Evolutionary conservation across 345 rosid species (phyloP), one percentile per base, ranked within the genome.

Genomic region (Sisymbrium altissimum): DNA sequence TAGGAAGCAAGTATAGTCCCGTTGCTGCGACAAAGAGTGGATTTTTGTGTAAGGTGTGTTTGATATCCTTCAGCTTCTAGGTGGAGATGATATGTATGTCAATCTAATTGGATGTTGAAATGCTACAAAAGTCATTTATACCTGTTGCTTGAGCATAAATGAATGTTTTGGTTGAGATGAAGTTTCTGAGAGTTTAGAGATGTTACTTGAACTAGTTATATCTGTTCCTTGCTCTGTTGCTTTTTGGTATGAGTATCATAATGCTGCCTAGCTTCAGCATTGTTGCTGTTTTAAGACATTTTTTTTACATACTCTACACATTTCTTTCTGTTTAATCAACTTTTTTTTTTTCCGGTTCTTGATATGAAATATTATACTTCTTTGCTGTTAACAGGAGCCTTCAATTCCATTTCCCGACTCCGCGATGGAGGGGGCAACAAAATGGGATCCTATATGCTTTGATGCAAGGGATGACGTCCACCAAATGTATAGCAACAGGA

Each of bases 391-490:
- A 95, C 74, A 80, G 7, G 87, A 82, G 66, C 86, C 91, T 57
- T 81, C 88, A 13, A 75, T 80, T 55, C 90, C 87, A 80, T 76
- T 81, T 78, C 59, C 86, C 44, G 81, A 81, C 73, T 79, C 74
- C n/a, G 86, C 85, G n/a, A 86, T 92, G 92, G 97, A 92, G 80
- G 85, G 93, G 29, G 84, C 87, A 59, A 86, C 97, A 29, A 92
- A 89, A 81, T 92, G 97, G 97, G 89, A 88, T 64, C 90, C 90
- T 12, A 80, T 85, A 63, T 73, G 78, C 69, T 78, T 84, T 58
- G 82, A 77, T 66, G 64, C 85, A 69, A 61, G 78, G 3, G 83
- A 85, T 54, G 93, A 79, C 68, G 86, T 68, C 23, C 78, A 73
- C 60, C 87, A 86, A 69, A 71, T 82, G 3, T 80, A 76, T 57